phyloP scores from a whole-genome alignment of 2,329 filamentous ascomycete species.

The Penicillium sp. region DNA sequence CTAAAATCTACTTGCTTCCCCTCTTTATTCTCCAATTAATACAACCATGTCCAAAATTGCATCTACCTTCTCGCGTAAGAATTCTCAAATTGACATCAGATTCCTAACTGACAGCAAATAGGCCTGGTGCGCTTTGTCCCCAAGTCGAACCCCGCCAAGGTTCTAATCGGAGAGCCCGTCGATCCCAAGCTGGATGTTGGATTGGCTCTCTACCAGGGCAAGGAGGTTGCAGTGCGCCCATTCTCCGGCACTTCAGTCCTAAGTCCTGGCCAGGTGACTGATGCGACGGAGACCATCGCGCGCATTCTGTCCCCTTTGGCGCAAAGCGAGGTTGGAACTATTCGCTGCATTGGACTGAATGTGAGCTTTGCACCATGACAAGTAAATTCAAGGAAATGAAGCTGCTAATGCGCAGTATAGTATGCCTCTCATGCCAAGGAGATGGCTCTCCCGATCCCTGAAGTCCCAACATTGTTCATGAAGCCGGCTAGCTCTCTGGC shows the following conservation, averaged over 20 bases:
- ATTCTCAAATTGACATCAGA: not conserved
- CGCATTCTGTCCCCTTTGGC: conserved; percentile 53
- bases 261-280: conserved; percentile 53
- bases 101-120: conserved; percentile 26
- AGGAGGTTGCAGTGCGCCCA: conserved; percentile 56
- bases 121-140: conserved; percentile 61
- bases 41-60: conserved; percentile 36
- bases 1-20: not conserved
- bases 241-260: conserved; percentile 61
- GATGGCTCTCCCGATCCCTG: conserved; percentile 52
- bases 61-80: conserved; percentile 38
- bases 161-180: conserved; percentile 57
- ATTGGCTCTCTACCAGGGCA: conserved; percentile 53
- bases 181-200: conserved; percentile 57
- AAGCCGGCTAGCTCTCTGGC: conserved; percentile 56
- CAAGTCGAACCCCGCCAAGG: conserved; percentile 48
- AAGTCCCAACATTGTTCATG: conserved; percentile 57
- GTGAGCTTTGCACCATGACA: conserved; percentile 26
- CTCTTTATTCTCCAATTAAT: not conserved
- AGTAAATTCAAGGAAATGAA: not conserved
- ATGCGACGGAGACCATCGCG: conserved; percentile 33
- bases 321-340: conserved; percentile 53
- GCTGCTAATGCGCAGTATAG: conserved; percentile 24
- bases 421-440: conserved; percentile 53
- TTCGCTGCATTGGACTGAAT: conserved; percentile 60